Evolutionary conservation across 1,284 basidiomycete genomes (phyloP).

Genomic region (Pulchroboletus neoregius): DNA sequence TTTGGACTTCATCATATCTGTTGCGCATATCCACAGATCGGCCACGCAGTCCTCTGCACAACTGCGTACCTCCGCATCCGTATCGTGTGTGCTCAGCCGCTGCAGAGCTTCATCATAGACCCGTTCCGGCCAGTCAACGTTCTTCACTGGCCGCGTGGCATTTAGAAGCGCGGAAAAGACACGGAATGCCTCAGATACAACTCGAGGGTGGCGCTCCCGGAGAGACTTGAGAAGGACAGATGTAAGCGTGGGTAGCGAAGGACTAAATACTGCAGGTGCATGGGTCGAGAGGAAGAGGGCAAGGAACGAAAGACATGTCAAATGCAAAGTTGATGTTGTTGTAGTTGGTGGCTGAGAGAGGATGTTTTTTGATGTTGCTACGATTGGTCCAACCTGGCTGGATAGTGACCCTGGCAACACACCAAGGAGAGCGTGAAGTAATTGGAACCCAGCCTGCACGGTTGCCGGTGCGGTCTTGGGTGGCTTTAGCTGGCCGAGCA

Average conservation of each 20-base stretch:
- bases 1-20: conserved; percentile 62
- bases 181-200: conserved; percentile 81
- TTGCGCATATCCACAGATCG: conserved; percentile 83
- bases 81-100: conserved; percentile 75
- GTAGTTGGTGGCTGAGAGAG: conserved; percentile 61
- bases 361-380: conserved; percentile 59
- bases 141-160: conserved; percentile 57
- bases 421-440: conserved; percentile 73
- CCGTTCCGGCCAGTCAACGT: conserved; percentile 56
- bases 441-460: conserved; percentile 79
- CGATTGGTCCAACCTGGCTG: conserved; percentile 59
- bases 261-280: conserved; percentile 59
- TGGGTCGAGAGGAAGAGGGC: conserved; percentile 82
- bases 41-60: conserved; percentile 82
- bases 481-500: conserved; percentile 81
- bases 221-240: conserved; percentile 73
- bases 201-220: conserved; percentile 68
- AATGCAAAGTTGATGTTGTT: conserved; percentile 70
- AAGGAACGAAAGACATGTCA: conserved; percentile 83
- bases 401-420: conserved; percentile 85
- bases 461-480: conserved; percentile 76
- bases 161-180: conserved; percentile 70
- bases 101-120: conserved; percentile 74
- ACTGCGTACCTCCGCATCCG: conserved; percentile 87
- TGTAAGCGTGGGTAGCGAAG: conserved; percentile 62